Percentiles rank a stretch among this genome's conserved stretches.
Conservation (phyloP, 768 basidiomycete genomes). For the Sarcodon sp. region DNA sequence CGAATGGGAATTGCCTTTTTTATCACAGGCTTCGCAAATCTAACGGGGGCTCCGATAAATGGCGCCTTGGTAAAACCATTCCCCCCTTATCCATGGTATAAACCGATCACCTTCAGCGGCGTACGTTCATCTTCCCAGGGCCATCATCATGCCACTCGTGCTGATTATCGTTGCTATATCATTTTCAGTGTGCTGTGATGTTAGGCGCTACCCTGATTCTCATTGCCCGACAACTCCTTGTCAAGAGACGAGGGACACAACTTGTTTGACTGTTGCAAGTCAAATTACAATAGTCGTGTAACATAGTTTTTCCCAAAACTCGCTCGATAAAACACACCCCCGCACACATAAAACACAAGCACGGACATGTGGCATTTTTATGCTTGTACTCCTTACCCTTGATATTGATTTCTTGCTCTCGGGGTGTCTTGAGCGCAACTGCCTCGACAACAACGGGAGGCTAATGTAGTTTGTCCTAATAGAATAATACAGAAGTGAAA, state of each 20-base stretch:
- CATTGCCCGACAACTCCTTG: background rate
- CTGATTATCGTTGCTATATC: background rate
- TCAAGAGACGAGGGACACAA: conserved; percentile 8
- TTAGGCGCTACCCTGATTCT: background rate
- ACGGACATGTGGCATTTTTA: too few species aligned
- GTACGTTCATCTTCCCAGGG: conserved; percentile 5
- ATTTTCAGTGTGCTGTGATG: background rate
- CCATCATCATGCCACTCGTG: background rate
- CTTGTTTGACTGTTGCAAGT: too few species aligned
- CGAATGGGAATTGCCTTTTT: conserved; percentile 17
- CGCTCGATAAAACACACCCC: too few species aligned
- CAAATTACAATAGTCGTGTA: too few species aligned
- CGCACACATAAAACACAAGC: too few species aligned
- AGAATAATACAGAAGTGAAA: too few species aligned
- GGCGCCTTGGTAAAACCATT: conserved; percentile 9
- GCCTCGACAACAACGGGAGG: too few species aligned
- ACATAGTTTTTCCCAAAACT: too few species aligned
- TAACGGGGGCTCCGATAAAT: conserved; percentile 14
- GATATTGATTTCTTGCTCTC: too few species aligned
- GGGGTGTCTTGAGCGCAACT: too few species aligned
- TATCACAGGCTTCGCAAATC: conserved; percentile 7
- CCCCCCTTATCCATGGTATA: conserved; percentile 5
- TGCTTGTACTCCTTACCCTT: too few species aligned
- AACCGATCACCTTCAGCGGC: conserved; percentile 12
- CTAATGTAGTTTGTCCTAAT: too few species aligned